Percentiles rank a stretch among this genome's conserved stretches.
Conservation (phyloP, 2,329 filamentous ascomycete genomes). For the Orbilia oligospora region DNA sequence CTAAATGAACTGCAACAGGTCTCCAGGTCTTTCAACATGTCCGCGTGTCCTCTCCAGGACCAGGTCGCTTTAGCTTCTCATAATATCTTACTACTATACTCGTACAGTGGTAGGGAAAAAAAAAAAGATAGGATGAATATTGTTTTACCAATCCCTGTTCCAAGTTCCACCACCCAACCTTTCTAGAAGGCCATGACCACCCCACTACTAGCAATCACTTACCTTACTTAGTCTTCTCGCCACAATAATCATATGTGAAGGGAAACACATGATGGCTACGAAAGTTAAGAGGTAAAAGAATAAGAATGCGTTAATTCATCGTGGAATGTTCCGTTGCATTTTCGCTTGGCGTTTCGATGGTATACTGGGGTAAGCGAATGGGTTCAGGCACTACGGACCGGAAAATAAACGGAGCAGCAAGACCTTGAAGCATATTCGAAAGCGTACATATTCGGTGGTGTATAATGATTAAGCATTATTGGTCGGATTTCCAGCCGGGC, state of each 20-base stretch:
- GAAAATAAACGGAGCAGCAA: neutral
- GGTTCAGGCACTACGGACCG: conserved; percentile 38
- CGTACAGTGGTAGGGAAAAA: neutral
- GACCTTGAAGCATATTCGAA: neutral
- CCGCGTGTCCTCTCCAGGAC: conserved; percentile 37
- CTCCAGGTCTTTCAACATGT: conserved; percentile 2
- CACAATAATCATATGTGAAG: neutral
- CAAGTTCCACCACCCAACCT: conserved; percentile 3
- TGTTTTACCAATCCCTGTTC: neutral
- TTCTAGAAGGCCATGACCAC: conserved; percentile 38
- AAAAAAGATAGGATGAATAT: conserved; percentile 42
- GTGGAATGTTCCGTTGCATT: conserved; percentile 20
- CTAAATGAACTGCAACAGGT: conserved; percentile 29
- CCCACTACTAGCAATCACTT: neutral
- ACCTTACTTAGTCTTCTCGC: neutral
- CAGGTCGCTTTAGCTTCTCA: neutral
- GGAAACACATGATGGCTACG: neutral
- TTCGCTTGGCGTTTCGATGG: conserved; percentile 29
- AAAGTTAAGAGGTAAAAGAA: neutral
- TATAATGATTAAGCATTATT: neutral
- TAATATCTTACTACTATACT: neutral
- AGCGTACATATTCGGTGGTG: neutral
- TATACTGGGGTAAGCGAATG: conserved; percentile 39
- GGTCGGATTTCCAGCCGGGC: neutral
- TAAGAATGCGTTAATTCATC: neutral